Evolutionary conservation across 768 basidiomycete genomes (phyloP), one percentile per base, ranked within the genome.

Genomic region (Hypsizygus marmoreus): DNA sequence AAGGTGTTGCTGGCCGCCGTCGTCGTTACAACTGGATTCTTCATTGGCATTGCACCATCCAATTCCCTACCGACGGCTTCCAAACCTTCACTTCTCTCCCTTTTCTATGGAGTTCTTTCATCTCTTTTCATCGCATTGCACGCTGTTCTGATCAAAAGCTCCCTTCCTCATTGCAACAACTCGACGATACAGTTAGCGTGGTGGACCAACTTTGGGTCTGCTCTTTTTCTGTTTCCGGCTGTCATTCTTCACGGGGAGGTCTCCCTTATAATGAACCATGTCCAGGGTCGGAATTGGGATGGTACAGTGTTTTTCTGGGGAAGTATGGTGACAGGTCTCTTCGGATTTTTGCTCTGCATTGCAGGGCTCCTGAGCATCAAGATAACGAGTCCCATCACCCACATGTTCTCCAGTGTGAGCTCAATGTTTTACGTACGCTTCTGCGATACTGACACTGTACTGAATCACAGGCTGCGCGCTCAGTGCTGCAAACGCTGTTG

Each of bases 321-420:
- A 2, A 81, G 74, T 47, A 50, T 81, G 35, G 71, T 86, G 36
- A 89, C 88, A 16, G 88, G 88, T 13, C 50, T 84, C n/a, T 86
- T 89, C 50, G 89, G 89, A 2, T 92, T 91, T 70, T 62, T 91
- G 48, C 81, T 92, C 29, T 88, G 86, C 53, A 67, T 92, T 30
- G 88, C 90, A 1, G 87, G 86, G 16, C 66, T 91, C 54, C 68
- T 92, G 50, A 87, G 85, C 59, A 88, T 92, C 70, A 86, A 86
- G 59, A 79, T 89, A 39, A 91, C 88, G 12, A 86, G 84, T 45
- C 89, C 89, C 4, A 77, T 92, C 43, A 90, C 88, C 1, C 90
- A 91, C 62, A 91, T 90, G 87, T 87, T 91, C 66, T 84, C 83
- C 12, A 85, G 77, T 52, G 86, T 88, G 56, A 61, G 83, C n/a